Base-by-base conservation (phyloP, 139 green algal species). In the Chlamydomonas urium region DNA sequence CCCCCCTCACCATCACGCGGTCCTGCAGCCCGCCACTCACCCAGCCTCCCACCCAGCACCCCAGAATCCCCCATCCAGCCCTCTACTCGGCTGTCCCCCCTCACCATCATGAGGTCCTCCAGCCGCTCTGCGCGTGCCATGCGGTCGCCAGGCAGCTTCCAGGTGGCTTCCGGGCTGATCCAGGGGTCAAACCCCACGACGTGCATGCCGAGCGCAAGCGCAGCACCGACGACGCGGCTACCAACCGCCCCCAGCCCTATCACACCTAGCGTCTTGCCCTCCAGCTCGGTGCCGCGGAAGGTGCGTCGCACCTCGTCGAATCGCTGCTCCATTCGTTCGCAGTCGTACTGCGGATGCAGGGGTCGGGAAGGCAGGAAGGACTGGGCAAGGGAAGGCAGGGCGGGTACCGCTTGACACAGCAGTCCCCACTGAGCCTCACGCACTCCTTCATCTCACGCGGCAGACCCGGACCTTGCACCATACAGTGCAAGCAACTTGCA, bases 181-280 rank as follows among this genome's bases (percentile, higher is more conserved):
- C 81, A 76, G 21, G 81, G 81, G 75, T 86, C 81, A 47, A 76
- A 86, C 31, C 81, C 81, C 0, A 86, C 62, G 32, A 86, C 76
- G 38, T 86, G 79, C 76, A 86, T 81, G 17, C 53, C 53, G 23
- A 86, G 76, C 2, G 57, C 76, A 36, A 86, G 71, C 4, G 81
- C 81, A 3, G 81, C 76, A 21, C 80, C 72, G 26, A 86, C 81
- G 38, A 86, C 81, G 1, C 57, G 72, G 31, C 69, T 73, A 53
- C 81, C 81, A 28, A 86, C 83, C 26, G 76, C 72, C 23, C 81
- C 81, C 47, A 86, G 72, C 35, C 81, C 81, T 24, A 86, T 71
- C n/a, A 86, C 76, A 33, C 81, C 81, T 2, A 86, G 70, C 4
- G 81, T 86, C 81, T 86, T 86, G 62, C 81, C 81, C 66, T 77